Base-by-base conservation (phyloP, 1,139 yeast genomes). In the Saccharomycopsis phalli region DNA sequence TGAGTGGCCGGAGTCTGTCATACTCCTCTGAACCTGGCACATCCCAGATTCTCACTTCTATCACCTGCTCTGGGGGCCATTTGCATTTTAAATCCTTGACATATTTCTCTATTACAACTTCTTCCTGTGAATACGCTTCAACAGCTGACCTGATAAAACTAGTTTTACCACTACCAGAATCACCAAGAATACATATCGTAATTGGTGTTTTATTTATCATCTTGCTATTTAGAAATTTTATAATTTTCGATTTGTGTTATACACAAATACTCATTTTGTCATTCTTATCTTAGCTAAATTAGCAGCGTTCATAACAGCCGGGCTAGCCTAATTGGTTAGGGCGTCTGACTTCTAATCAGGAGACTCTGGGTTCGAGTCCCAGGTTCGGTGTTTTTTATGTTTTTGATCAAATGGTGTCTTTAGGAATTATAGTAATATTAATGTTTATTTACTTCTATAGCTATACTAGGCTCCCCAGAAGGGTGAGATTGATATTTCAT, bases 311-410 rank as follows among this genome's bases (percentile, higher is more conserved):
- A 28, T 22, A 35, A 19, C 23, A 38, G 42, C 42, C 42, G 42
- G 42, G 42, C 42, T 39, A 39, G 42, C 42, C 42, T 39, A 39
- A 39, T 39, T 39, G 42, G 42, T 39, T 39, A 39, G 42, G 42
- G 42, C 42, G 42, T 39, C 42, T 39, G 42, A 39, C 42, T 39
- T 39, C 42, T 39, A 39, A 39, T 39, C 42, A 39, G 42, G 42
- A 39, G 42, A 39, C 16, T 39, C 42, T 39, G 42, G 42, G 42
- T 39, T 39, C 42, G 42, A 39, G 42, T 39, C 42, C 42, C 42
- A 39, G 42, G 42, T 39, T 35, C 42, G 42, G 42, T 39, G 42
- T 25, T 29, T 38, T 34, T 34, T 39, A n/a, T n/a, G n/a, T n/a
- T n/a, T n/a, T n/a, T n/a, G n/a, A n/a, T n/a, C n/a, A n/a, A n/a